Base-by-base conservation (phyloP, 176 grass and related monocot genomes). In the Aegilops bicornis region DNA sequence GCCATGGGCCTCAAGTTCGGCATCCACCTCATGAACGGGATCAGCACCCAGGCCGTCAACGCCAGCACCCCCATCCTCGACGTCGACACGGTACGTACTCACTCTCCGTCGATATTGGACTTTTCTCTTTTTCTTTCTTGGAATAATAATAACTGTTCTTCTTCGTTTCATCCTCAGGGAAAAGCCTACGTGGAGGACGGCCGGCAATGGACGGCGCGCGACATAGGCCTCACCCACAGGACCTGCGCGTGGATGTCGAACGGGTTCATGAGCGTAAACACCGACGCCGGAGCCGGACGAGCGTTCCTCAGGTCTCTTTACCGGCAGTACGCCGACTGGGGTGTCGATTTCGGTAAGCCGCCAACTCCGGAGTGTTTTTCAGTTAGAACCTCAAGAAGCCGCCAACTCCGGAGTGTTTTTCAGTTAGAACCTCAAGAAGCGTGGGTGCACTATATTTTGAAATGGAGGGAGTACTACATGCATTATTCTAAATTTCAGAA, bases 191-290 rank as follows among this genome's bases (percentile, higher is more conserved):
- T 79, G 45, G 93, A 95, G 82, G 69, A 87, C 68, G 86, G 40
- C 14, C 83, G 78, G 8, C 85, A 86, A 54, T 98, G 96, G 93
- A 80, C 88, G 3, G 88, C 96, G 29, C 70, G 64, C 35, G 91
- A 98, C 78, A 95, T 98, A 84, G 96, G 93, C 42, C 86, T 95
- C 45, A 95, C 71, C 61, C 60, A 90, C 27, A 93, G 77, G 88
- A 94, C 91, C 10, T 95, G 93, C 82, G 88, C 71, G n/a, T 98
- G 96, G 96, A 95, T 98, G 93, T 58, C 85, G 1, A 30, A 87
- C 78, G 95, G 95, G 82, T 98, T 95, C 83, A 95, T 98, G 93
- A 98, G 93, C 81, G 88, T 98, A 62, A 86, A 98, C 76, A 98
- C 91, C 5, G 78, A 90, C 60, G 83, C 86, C 60, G 93, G 85